Evolutionary conservation across 129 eudicot species (phyloP).

Genomic region (Escallonia herrerae): DNA sequence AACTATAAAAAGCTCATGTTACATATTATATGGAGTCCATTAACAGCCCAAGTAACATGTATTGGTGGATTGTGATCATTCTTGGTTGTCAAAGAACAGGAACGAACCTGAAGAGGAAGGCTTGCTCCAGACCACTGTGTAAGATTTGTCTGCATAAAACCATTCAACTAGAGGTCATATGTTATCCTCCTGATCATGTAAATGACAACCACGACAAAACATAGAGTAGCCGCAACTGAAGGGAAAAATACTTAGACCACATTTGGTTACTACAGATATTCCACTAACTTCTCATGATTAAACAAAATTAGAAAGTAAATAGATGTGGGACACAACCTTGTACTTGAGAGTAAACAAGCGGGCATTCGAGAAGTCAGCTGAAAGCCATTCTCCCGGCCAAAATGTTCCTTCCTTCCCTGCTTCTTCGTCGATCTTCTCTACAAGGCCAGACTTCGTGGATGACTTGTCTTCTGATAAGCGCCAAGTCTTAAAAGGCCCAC

Average conservation of each 20-base stretch:
- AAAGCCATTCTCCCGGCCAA: slow-evolving; percentile 99
- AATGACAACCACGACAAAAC: not conserved
- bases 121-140: slow-evolving; percentile 99
- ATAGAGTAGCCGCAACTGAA: not conserved
- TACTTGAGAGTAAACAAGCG: slow-evolving; percentile 89
- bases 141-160: slow-evolving; percentile 75
- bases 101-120: slow-evolving; percentile 90
- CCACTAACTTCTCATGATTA: not conserved
- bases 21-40: not conserved
- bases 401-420: slow-evolving; percentile 98
- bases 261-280: not conserved
- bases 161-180: slow-evolving; percentile 4
- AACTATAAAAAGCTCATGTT: not conserved
- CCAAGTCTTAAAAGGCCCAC: slow-evolving; percentile 96
- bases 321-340: slow-evolving; percentile 55
- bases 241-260: not conserved
- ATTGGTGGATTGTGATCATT: not conserved
- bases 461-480: slow-evolving; percentile 86
- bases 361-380: slow-evolving; percentile 87
- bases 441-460: slow-evolving; percentile 94
- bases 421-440: slow-evolving; percentile 95
- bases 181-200: not conserved
- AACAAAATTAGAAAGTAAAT: not conserved
- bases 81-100: slow-evolving; percentile 2
- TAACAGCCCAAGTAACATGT: slow-evolving; percentile 3